Evolutionary conservation across 2,329 filamentous ascomycete genomes (phyloP).

Genomic region (Aureobasidium pullulans): DNA sequence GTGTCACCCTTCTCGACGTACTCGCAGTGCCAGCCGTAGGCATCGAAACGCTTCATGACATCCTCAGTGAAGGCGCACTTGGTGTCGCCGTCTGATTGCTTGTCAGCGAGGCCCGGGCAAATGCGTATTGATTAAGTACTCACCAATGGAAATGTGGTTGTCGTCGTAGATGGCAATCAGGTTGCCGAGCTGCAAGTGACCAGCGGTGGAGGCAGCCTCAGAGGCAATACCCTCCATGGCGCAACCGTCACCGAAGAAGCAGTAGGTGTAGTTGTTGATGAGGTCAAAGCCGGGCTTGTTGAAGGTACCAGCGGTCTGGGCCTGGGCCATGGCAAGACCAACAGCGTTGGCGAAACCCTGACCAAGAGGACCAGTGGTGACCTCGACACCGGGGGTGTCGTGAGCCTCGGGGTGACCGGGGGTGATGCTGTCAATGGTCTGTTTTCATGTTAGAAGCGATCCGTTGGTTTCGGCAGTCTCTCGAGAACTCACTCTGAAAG

Average conservation of each 20-base stretch:
- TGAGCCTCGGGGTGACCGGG: slow-evolving; percentile 95
- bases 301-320: slow-evolving; percentile 82
- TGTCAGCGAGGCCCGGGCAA: neutral
- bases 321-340: slow-evolving; percentile 93
- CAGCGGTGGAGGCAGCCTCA: slow-evolving; percentile 86
- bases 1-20: slow-evolving; percentile 80
- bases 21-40: slow-evolving; percentile 92
- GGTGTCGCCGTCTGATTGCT: slow-evolving; percentile 71
- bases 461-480: slow-evolving; percentile 31
- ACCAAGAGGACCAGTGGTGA: slow-evolving; percentile 94
- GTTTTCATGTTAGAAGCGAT: slow-evolving; percentile 14
- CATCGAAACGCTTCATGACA: slow-evolving; percentile 85
- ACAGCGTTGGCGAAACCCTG: slow-evolving; percentile 97
- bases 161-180: slow-evolving; percentile 96
- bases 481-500: slow-evolving; percentile 72
- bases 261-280: slow-evolving; percentile 94
- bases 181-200: slow-evolving; percentile 96
- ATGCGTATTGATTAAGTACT: slow-evolving; percentile 21
- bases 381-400: slow-evolving; percentile 94
- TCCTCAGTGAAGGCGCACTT: slow-evolving; percentile 97
- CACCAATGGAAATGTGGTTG: slow-evolving; percentile 87
- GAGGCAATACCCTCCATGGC: slow-evolving; percentile 96
- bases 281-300: slow-evolving; percentile 94
- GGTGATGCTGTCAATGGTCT: slow-evolving; percentile 71
- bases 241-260: slow-evolving; percentile 96